Base-by-base conservation (phyloP, 1,284 basidiomycete genomes). In the Mycena citricolor region DNA sequence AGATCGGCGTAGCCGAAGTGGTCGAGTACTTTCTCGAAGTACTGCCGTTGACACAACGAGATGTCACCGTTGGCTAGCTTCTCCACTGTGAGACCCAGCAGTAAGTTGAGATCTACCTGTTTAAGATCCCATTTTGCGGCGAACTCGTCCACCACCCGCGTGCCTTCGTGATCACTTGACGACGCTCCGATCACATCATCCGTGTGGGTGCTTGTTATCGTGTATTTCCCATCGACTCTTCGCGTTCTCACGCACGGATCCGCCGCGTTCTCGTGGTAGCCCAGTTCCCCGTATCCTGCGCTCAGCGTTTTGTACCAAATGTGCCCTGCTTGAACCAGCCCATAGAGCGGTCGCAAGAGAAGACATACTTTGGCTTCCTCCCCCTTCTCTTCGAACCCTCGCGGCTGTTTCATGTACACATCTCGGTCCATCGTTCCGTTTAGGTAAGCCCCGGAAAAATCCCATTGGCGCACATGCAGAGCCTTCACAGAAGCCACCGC, bases 201-300 rank as follows among this genome's bases (percentile, higher is more conserved):
- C 4, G 36, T 45, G 17, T 45, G 37, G 2, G 36, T 45, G 1
- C 26, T 25, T 5, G 43, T 45, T 11, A 45, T 28, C 0, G 43
- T 45, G 10, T 45, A 45, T 2, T 39, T 19, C 12, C 23, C 29
- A 20, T n/a, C 30, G 5, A 11, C 16, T 13, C 28, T 13, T 5
- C 36, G 36, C 13, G 32, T 39, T 8, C 44, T 17, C 26, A 46
- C 37, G 26, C 37, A 39, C 2, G 44, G 44, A 8, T 46, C 38
- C 0, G 44, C 43, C 8, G 16, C 5, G 17, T 24, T 38, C 21
- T 45, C 35, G 11, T 39, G 28, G 37, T 45, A 45, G 1, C 43
- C 43, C 25, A 46, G 29, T n/a, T 40, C 31, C n/a, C n/a, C n/a
- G n/a, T n/a, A n/a, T n/a, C n/a, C n/a, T n/a, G n/a, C n/a, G n/a